Conservation (phyloP, 2,329 filamentous ascomycete genomes). For the Cercospora canescens region DNA sequence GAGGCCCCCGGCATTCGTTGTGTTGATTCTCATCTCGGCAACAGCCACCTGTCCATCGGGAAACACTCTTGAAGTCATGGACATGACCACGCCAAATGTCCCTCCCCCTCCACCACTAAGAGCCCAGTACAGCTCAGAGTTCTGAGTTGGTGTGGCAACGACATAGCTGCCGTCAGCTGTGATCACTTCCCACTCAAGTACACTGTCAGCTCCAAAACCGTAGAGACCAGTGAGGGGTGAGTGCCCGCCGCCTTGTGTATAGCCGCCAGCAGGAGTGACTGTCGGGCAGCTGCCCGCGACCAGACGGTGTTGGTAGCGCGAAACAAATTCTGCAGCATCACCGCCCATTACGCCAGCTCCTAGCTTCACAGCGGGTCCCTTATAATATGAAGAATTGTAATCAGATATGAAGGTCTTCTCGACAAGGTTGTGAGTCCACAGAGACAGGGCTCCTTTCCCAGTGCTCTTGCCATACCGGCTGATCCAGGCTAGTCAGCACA, state of each 20-base stretch:
- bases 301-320: slow-evolving; percentile 57
- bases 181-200: slow-evolving; percentile 51
- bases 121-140: slow-evolving; percentile 65
- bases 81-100: slow-evolving; percentile 59
- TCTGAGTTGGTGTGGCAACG: slow-evolving; percentile 48
- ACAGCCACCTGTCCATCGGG: slow-evolving; percentile 42
- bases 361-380: slow-evolving; percentile 37
- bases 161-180: slow-evolving; percentile 52
- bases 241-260: slow-evolving; percentile 62
- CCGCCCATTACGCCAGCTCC: not conserved
- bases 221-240: slow-evolving; percentile 49
- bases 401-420: slow-evolving; percentile 48
- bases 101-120: slow-evolving; percentile 60
- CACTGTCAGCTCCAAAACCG: slow-evolving; percentile 62
- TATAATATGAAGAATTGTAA: slow-evolving; percentile 44
- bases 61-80: slow-evolving; percentile 56
- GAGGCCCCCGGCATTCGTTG: slow-evolving; percentile 21
- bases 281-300: slow-evolving; percentile 56
- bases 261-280: slow-evolving; percentile 62
- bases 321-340: slow-evolving; percentile 33
- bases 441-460: slow-evolving; percentile 58
- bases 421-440: slow-evolving; percentile 58
- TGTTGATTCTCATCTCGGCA: slow-evolving; percentile 49
- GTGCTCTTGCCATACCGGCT: slow-evolving; percentile 57
- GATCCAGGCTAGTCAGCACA: not conserved